Evolutionary conservation across 139 green algal species (phyloP), one percentile per base, ranked within the genome.

Genomic region (Picochlorum sp.): DNA sequence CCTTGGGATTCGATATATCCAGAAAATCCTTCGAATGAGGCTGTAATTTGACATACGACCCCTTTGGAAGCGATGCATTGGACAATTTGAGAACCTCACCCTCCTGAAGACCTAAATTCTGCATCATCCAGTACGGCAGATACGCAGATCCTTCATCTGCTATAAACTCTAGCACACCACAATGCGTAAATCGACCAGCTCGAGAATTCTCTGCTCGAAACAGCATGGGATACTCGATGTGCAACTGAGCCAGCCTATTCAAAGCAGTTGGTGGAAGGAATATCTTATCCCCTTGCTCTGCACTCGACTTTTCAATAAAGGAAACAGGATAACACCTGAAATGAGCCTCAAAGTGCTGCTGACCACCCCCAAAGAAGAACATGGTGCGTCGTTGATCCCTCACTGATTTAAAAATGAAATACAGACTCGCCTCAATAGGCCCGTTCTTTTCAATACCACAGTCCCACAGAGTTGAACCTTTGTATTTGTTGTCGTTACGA

Each of bases 61-160:
- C 92, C 80, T 98, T 99, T 16, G 86, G 87, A 51, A 98, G 85
- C 0, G 80, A 87, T 21, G 87, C 87, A 63, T 77, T 91, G 56
- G 68, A 74, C 57, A 99, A 74, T 8, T 75, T 81, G 3, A 98
- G 82, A 14, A 95, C 66, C 50, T 96, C 85, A 7, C 94, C 94
- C 68, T 97, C 93, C 32, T 83, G 62, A 15, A 98, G 68, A 34
- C 93, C 61, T 68, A 98, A 62, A 72, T 98, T 98, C 61, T 96
- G 78, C 92, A 98, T 98, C 90, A 98, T 97, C 93, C 94, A 99
- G 73, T 96, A 95, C 13, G 94, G 94, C 78, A 99, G 86, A 78
- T 98, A 98, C 2, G 91, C 77, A 38, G 89, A 80, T 2, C 94
- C 94, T 62, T 99, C 94, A 34, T 99, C 92, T 2, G 94, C 94